phyloP scores from a whole-genome alignment of 2,329 filamentous ascomycete genomes.

The Fusarium sp. region DNA sequence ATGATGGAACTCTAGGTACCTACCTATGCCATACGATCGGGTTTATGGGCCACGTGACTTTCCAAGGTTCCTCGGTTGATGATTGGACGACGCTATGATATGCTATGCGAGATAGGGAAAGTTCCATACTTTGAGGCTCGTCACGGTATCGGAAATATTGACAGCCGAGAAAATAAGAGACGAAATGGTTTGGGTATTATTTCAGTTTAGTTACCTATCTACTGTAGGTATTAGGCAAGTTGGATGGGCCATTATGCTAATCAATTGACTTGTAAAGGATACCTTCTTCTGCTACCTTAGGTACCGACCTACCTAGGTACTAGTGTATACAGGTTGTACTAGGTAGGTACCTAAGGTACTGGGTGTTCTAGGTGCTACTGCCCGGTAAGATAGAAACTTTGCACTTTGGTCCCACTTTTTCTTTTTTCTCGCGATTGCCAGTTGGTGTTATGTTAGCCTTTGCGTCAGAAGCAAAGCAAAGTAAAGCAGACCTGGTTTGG shows the following conservation, averaged over 20 bases:
- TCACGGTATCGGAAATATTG: neutral
- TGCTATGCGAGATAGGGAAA: neutral
- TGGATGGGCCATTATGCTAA: neutral
- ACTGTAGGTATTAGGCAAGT: too few species aligned
- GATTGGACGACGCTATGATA: neutral
- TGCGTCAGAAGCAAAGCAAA: conserved; percentile 38
- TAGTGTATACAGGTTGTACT: too few species aligned
- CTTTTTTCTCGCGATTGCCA: conserved; percentile 26
- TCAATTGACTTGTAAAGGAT: neutral
- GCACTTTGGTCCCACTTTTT: conserved; percentile 38
- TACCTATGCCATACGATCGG: neutral
- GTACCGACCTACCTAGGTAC: too few species aligned
- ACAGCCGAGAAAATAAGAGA: neutral
- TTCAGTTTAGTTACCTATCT: neutral
- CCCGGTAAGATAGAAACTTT: neutral
- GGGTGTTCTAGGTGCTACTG: too few species aligned
- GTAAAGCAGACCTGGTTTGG: conserved; percentile 10
- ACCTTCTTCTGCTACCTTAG: neutral
- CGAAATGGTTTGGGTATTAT: neutral
- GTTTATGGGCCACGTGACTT: conserved; percentile 18
- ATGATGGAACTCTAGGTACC: neutral
- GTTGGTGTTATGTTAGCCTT: conserved; percentile 33
- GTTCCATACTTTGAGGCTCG: neutral
- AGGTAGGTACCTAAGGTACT: too few species aligned
- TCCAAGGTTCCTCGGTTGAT: neutral